These are phyloP conservation scores for Pestalotiopsis sp. DNA, from an alignment of 2,329 filamentous ascomycete genomes.

Conservation along the genomic window DNA sequence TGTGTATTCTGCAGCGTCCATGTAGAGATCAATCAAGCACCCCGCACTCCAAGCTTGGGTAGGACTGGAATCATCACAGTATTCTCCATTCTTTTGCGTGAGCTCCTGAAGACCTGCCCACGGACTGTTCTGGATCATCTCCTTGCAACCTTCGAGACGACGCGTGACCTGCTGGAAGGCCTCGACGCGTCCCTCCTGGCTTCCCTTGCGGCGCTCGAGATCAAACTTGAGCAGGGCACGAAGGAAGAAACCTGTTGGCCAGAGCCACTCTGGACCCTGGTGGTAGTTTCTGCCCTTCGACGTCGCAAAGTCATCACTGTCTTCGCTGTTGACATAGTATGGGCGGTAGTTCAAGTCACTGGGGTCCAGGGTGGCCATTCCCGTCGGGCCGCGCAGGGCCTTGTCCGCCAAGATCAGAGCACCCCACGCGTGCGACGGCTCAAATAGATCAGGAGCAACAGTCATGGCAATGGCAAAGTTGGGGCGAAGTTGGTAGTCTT, in stretches of 20 bases:
- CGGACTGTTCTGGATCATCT: conserved; percentile 74
- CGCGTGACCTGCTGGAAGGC: conserved; percentile 93
- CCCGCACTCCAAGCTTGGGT: conserved; percentile 97
- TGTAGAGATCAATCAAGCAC: conserved; percentile 93
- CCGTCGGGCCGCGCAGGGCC: conserved; percentile 79
- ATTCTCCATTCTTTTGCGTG: conserved; percentile 84
- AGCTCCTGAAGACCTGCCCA: conserved; percentile 94
- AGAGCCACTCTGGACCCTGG: conserved; percentile 96
- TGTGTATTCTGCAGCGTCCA: conserved; percentile 70
- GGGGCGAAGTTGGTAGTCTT: conserved; percentile 93
- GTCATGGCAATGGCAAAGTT: conserved; percentile 98
- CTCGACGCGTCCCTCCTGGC: conserved; percentile 70
- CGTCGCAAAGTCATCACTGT: conserved; percentile 87
- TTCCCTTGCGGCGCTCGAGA: conserved; percentile 64
- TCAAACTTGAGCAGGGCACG: conserved; percentile 91
- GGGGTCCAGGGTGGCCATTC: conserved; percentile 95
- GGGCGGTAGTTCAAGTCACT: conserved; percentile 90
- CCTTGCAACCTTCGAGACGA: conserved; percentile 80
- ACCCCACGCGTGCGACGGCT: conserved; percentile 73
- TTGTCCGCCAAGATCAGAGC: conserved; percentile 81
- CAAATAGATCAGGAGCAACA: conserved; percentile 87
- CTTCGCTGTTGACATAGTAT: conserved; percentile 93
- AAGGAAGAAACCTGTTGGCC: conserved; percentile 95
- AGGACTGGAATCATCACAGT: conserved; percentile 86
- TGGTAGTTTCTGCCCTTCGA: conserved; percentile 97